phyloP scores from a whole-genome alignment of 2,329 filamentous ascomycete genomes.

The Exophiala mesophila region DNA sequence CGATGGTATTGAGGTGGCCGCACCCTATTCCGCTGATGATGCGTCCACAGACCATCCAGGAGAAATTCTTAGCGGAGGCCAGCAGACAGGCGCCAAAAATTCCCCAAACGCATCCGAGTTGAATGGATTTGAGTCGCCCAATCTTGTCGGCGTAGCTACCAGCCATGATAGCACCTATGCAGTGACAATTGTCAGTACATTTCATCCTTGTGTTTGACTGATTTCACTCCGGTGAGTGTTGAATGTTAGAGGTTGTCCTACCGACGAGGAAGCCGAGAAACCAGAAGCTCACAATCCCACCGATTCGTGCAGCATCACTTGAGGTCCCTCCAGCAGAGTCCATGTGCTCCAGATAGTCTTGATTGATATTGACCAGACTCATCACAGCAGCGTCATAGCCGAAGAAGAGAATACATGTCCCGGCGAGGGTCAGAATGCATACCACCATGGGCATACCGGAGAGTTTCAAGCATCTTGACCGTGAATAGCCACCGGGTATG shows the following conservation, averaged over 20 bases:
- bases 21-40: constrained; percentile 29
- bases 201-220: background rate
- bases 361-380: constrained; percentile 29
- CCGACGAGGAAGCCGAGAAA: constrained; percentile 26
- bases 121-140: constrained; percentile 28
- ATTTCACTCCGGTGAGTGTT: too few species aligned
- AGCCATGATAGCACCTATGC: constrained; percentile 27
- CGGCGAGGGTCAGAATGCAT: constrained; percentile 19
- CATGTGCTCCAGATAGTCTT: constrained; percentile 27
- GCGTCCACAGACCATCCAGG: constrained; percentile 27
- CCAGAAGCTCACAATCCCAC: constrained; percentile 29
- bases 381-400: constrained; percentile 26
- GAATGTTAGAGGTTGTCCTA: background rate
- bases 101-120: constrained; percentile 28
- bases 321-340: constrained; percentile 19
- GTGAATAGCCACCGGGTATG: constrained; percentile 8
- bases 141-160: constrained; percentile 28
- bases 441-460: constrained; percentile 25
- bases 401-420: constrained; percentile 6
- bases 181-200: background rate
- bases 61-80: constrained; percentile 26
- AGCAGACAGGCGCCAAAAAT: constrained; percentile 25
- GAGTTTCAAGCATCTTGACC: constrained; percentile 20
- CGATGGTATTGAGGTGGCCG: constrained; percentile 29
- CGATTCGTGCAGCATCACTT: constrained; percentile 27